These are phyloP conservation scores for Croton setiger DNA, from an alignment of 441 rosid genomes.

Conservation along the genomic window DNA sequence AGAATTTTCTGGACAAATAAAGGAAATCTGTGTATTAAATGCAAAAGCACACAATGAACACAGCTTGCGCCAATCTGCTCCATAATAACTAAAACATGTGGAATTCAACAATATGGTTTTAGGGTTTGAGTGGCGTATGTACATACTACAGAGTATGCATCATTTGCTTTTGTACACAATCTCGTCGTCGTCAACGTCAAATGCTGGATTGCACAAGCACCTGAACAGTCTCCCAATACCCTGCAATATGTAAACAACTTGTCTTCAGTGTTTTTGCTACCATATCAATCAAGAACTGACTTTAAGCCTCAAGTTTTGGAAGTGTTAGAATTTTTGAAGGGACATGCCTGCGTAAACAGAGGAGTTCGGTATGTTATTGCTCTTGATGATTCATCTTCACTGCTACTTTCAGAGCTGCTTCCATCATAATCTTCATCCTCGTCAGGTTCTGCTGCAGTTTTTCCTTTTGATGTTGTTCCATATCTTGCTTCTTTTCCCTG, in stretches of 20 bases:
- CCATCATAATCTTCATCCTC: conserved; percentile 48
- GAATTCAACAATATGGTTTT: neutral
- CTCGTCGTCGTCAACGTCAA: conserved; percentile 92
- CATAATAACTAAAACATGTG: neutral
- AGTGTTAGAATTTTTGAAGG: too few relatives aligned
- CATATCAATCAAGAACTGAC: too few relatives aligned
- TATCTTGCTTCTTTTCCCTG: conserved; percentile 52
- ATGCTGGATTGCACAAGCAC: conserved; percentile 94
- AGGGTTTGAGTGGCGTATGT: neutral
- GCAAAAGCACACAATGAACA: neutral
- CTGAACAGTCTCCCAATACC: conserved; percentile 94
- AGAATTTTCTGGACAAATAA: too few relatives aligned
- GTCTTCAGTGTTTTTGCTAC: too few relatives aligned
- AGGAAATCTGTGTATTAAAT: neutral
- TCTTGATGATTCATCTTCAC: conserved; percentile 62
- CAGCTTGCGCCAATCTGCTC: neutral
- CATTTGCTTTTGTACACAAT: conserved; percentile 80
- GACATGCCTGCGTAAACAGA: conserved; percentile 70
- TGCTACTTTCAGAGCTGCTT: conserved; percentile 66
- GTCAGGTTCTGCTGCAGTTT: conserved; percentile 35
- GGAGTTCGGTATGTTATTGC: conserved; percentile 76
- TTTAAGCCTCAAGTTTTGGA: too few relatives aligned
- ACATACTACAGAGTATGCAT: conserved; percentile 4
- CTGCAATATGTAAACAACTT: conserved; percentile 28
- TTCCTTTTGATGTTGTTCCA: conserved; percentile 51